phyloP scores from a whole-genome alignment of 2,329 filamentous ascomycete genomes.

The Cordyceps tenuipes region DNA sequence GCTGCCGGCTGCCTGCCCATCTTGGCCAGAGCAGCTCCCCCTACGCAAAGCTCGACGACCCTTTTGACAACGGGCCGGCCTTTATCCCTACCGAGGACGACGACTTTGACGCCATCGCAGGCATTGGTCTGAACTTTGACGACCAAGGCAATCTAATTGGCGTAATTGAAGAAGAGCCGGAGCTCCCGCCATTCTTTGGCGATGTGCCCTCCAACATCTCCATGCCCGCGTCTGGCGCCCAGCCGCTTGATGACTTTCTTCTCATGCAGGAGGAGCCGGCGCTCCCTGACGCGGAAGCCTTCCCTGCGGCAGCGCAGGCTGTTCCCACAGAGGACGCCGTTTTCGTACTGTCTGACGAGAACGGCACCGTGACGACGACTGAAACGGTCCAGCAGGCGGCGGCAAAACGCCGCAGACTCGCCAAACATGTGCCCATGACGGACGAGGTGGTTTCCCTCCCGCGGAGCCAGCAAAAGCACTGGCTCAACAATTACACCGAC shows the following conservation, averaged over 20 bases:
- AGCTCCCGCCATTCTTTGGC: constrained; percentile 33
- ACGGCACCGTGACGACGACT: constrained; percentile 14
- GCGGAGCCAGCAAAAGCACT: constrained; percentile 29
- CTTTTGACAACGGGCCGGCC: constrained; percentile 17
- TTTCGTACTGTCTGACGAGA: constrained; percentile 12
- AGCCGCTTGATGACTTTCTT: constrained; percentile 11
- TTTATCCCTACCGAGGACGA: constrained; percentile 31
- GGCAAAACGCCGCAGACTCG: not conserved
- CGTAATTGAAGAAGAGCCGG: constrained; percentile 32
- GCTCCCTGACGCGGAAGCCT: constrained; percentile 10
- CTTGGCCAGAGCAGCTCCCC: constrained; percentile 26
- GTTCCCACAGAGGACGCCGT: not conserved
- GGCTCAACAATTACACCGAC: constrained; percentile 34
- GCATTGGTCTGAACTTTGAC: constrained; percentile 43
- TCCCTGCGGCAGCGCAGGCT: not conserved
- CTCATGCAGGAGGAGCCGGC: constrained; percentile 14
- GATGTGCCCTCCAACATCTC: constrained; percentile 7
- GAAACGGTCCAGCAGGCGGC: constrained; percentile 14
- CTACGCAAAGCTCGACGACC: constrained; percentile 16
- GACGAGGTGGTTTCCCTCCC: constrained; percentile 28
- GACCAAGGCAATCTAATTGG: constrained; percentile 41
- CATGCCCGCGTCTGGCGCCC: constrained; percentile 10
- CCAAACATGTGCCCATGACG: constrained; percentile 17
- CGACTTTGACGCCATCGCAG: constrained; percentile 29
- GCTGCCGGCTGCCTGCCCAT: constrained; percentile 26